Conservation (phyloP, 805 yeast species). For the Cyberlindnera suaveolens region DNA sequence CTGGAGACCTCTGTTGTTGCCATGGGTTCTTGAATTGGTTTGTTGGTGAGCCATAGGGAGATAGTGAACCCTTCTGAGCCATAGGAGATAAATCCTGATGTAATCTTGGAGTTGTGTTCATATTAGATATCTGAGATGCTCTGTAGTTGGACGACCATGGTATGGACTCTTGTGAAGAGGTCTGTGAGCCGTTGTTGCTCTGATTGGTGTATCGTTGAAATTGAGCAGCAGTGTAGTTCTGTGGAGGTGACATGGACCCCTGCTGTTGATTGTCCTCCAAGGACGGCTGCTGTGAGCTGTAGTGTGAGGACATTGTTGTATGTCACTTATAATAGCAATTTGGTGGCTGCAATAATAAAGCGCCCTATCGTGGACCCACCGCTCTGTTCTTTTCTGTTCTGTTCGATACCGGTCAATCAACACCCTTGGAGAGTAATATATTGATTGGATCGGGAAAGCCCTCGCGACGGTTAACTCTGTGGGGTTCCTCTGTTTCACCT, state of each 20-base stretch:
- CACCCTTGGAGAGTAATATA: too few relatives aligned
- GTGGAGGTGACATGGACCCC: constrained; percentile 3
- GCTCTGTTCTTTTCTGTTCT: too few relatives aligned
- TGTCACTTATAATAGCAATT: background rate
- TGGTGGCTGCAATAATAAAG: too few relatives aligned
- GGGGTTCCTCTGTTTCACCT: too few relatives aligned
- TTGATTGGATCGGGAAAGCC: too few relatives aligned
- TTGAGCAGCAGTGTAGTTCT: background rate
- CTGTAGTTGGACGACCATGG: constrained; percentile 21
- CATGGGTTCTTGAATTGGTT: constrained; percentile 25
- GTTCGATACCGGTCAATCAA: too few relatives aligned
- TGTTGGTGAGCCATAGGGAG: constrained; percentile 25
- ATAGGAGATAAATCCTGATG: constrained; percentile 4
- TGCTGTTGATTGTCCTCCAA: constrained; percentile 10
- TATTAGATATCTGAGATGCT: constrained; percentile 13
- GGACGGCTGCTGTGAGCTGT: constrained; percentile 19
- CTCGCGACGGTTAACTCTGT: too few relatives aligned
- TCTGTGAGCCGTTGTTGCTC: constrained; percentile 3
- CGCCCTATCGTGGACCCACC: too few relatives aligned
- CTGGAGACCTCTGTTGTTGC: constrained; percentile 17
- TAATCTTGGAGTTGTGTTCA: constrained; percentile 17
- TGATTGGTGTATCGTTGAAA: constrained; percentile 5
- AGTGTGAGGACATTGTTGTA: constrained; percentile 19
- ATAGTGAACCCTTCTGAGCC: constrained; percentile 3
- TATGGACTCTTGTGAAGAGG: constrained; percentile 11